Base-by-base conservation (phyloP, 352 stramenopile species). In the Phytopythium oedochilum region DNA sequence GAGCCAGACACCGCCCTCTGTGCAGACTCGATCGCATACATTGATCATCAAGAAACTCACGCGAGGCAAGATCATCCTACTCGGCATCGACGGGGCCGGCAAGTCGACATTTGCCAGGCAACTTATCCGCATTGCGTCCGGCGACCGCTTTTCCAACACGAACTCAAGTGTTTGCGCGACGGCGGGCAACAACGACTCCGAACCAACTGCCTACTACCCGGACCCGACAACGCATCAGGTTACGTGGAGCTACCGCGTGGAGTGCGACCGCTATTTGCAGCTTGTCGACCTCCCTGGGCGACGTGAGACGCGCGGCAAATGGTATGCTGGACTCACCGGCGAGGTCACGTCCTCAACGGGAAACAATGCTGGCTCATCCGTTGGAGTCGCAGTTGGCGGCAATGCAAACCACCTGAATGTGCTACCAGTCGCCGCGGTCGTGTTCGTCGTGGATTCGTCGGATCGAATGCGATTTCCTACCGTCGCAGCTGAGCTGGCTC, bases 31-130 rank as follows among this genome's bases (percentile, higher is more conserved):
- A 77, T 20, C 38, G 56, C 5, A n/a, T 10, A 35, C 43, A 20
- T 10, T 34, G 14, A 23, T 67, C 1, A 23, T 64, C 9, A 81
- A 73, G 55, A 75, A 79, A 34, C 61, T 70, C 44, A 58, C 63
- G 17, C 75, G 71, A 2, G 77, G 75, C 11, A 69, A 63, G 9
- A 5, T 88, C 12, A 25, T 88, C 4, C 40, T 86, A 18, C 57
- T 88, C n/a, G 77, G 77, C 14, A 57, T 88, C 4, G 72, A 88
- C 39, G 66, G 70, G 25, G 73, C 74, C 2, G 77, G 77, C n/a
- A 88, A 88, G 45, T 79, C 75, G 32, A 86, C 77, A 10, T 60
- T 88, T 8, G 53, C 80, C 10, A 62, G 78, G 17, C 65, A 86
- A 20, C 60, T 88, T 1, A 57, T 67, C 25, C 56, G 63, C 7